phyloP scores from a whole-genome alignment of 2,329 filamentous ascomycete species.

The Alternaria solani region DNA sequence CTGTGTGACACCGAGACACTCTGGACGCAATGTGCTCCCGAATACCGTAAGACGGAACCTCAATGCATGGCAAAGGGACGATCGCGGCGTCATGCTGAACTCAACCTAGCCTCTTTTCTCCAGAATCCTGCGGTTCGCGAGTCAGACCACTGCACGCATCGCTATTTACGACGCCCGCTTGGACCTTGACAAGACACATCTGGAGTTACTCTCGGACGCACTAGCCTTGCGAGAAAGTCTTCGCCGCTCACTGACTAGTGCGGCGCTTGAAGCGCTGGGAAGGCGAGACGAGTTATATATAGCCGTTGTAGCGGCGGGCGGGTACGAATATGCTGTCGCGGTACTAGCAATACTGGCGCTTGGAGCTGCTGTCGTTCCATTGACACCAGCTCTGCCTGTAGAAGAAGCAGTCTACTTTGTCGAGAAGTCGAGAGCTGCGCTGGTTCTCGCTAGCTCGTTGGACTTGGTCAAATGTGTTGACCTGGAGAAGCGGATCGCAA shows the following conservation, averaged over 20 bases:
- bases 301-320: conserved; percentile 55
- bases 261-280: conserved; percentile 39
- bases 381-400: conserved; percentile 53
- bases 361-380: conserved; percentile 58
- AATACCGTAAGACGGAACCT: conserved; percentile 35
- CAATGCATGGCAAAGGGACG: no score
- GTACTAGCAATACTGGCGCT: conserved; percentile 58
- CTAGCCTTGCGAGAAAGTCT: conserved; percentile 54
- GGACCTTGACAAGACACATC: conserved; percentile 49
- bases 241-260: conserved; percentile 36
- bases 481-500: conserved; percentile 36
- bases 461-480: conserved; percentile 42
- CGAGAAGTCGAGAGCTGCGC: conserved; percentile 50
- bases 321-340: conserved; percentile 60
- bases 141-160: conserved; percentile 43
- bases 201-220: conserved; percentile 57
- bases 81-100: conserved; percentile 13
- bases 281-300: conserved; percentile 54
- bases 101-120: conserved; percentile 50
- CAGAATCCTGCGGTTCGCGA: conserved; percentile 52
- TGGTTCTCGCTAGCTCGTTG: conserved; percentile 50
- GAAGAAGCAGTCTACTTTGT: conserved; percentile 58
- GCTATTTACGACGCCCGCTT: conserved; percentile 53
- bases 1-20: conserved; percentile 39
- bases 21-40: conserved; percentile 39